Conservation (phyloP, 108 stramenopile genomes). For the Cylindrotheca fusiformis region DNA sequence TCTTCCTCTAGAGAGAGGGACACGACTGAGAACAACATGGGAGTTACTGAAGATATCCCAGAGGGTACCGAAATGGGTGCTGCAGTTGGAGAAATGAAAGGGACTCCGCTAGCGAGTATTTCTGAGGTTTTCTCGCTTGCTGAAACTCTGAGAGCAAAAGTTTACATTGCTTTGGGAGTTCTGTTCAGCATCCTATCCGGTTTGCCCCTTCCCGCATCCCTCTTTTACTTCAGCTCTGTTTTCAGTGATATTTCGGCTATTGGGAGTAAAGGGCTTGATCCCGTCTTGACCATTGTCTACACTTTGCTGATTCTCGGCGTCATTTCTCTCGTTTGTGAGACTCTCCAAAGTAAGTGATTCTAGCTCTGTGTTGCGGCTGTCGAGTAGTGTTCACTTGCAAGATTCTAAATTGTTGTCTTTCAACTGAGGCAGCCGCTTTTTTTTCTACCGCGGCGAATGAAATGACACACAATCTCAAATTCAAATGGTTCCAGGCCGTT, state of each 20-base stretch:
- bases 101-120: constrained; percentile 19
- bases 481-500: constrained; percentile 46
- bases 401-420: too few relatives aligned
- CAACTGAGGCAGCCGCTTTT: constrained; percentile 18
- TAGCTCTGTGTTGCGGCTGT: too few relatives aligned
- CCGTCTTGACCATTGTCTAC: constrained; percentile 30
- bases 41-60: too few relatives aligned
- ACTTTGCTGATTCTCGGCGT: constrained; percentile 48
- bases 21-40: too few relatives aligned
- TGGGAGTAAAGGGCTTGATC: constrained; percentile 23
- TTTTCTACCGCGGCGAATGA: constrained; percentile 40
- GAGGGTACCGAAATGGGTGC: too few relatives aligned
- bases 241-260: constrained; percentile 42
- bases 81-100: too few relatives aligned
- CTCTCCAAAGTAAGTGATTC: constrained; percentile 22
- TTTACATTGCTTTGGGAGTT: constrained; percentile 2
- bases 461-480: constrained; percentile 35
- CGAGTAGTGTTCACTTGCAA: not conserved
- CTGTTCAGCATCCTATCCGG: constrained; percentile 5
- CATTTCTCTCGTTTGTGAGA: constrained; percentile 28
- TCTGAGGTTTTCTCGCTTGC: constrained; percentile 19
- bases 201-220: constrained; percentile 16
- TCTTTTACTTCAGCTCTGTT: constrained; percentile 36
- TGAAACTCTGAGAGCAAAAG: constrained; percentile 4
- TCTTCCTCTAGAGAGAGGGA: too few relatives aligned